Base-by-base conservation (phyloP, 768 basidiomycete genomes). In the Rhodotorula babjevae region DNA sequence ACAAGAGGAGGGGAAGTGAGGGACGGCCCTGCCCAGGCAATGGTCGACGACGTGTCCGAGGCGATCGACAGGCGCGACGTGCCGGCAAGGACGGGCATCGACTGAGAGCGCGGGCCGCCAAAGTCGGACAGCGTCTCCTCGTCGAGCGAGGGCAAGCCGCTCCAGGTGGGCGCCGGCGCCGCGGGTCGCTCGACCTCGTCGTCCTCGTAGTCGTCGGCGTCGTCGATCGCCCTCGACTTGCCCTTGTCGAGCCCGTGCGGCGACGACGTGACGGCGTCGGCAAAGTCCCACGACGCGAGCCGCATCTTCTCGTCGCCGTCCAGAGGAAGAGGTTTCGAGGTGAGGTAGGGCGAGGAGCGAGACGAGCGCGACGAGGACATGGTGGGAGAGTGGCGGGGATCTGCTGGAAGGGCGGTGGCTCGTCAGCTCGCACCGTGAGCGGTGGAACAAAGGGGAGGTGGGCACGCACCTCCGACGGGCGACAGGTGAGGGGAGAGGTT, bases 231-330 rank as follows among this genome's bases (percentile, higher is more conserved):
- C 11, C 16, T 40, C 9, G 33, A 5, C 16, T 60, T 60, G 59
- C 59, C 40, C 42, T 60, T 60, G 59, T 25, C 59, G 50, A 44
- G 27, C 40, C 12, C 19, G 6, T 19, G 33, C 8, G 18, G 21
- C 18, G 42, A 2, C 21, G 56, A 49, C 10, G 42, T 49, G 0
- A 46, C 36, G 23, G 19, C 14, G 11, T 2, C 56, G 47, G 19
- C 63, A 63, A 63, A 69, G 46, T 63, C 62, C 57, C 56, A 69
- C n/a, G 68, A 47, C 5, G 62, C 62, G 3, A 69, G 29, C 25
- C 68, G 44, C 14, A 8, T 40, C 42, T 47, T 61, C 40, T 61
- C 27, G 15, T 46, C 60, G 60, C 40, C 60, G 27, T 27, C 60
- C 9, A 61, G 42, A 10, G 60, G 60, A 3, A 61, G 44, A 12